Evolutionary conservation across 2,329 filamentous ascomycete genomes (phyloP), one percentile per base, ranked within the genome.

Genomic region (Zasmidium citrigriseum): DNA sequence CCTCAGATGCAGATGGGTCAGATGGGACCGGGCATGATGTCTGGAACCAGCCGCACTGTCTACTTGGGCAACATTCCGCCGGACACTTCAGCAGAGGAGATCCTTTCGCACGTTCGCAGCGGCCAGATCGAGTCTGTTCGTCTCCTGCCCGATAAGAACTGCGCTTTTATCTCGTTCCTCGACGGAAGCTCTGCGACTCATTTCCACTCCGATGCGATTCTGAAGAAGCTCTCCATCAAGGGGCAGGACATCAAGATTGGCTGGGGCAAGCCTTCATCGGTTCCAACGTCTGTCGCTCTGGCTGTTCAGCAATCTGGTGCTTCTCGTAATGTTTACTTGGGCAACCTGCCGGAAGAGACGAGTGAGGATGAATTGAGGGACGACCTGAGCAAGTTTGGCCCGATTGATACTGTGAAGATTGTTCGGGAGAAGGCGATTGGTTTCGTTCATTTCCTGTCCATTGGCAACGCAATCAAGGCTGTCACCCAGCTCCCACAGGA

Each of bases 241-340:
- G 93, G 93, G 23, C 95, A 98, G 80, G 95, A 99, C 75, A 97
- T 99, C 82, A 99, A 99, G 83, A 93, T 99, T 70, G 95, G 95
- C 63, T 99, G 95, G 95, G 95, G 95, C 64, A 99, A 99, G 79
- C 93, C 95, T 27, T 98, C 95, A 2, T 93, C 96, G 77, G 95
- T 99, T 0, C 95, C 95, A 2, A 98, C 93, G 2, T 98, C 95
- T 1, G 95, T 99, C 48, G 92, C 93, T n/a, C 82, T 98, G 58
- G 93, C 95, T 48, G 95, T 98, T 27, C 95, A 99, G 79, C 95
- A 99, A 77, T 97, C 93, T 12, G 93, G 93, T 53, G 95, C 95
- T 25, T 99, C 95, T 18, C 87, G 95, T 64, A 99, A 99, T 72
- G 95, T 99, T 29, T 99, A 99, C 73, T 83, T 99, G 46, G 95